These are phyloP conservation scores for Typha latifolia DNA, from an alignment of 176 grass and related monocot species.

Conservation along the genomic window DNA sequence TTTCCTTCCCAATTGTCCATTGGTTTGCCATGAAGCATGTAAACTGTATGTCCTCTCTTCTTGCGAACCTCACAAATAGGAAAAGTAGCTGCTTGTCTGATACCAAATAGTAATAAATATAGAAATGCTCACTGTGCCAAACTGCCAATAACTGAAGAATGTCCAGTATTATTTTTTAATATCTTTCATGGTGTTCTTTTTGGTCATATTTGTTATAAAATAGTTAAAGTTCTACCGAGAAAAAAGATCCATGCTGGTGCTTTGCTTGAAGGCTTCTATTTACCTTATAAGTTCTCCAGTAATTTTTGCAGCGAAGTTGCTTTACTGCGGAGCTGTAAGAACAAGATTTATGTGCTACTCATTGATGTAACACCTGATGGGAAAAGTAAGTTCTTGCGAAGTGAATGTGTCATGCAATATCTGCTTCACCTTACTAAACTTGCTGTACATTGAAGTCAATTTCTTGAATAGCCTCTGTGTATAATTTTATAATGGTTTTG, in stretches of 20 bases:
- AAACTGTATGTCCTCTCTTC: not conserved
- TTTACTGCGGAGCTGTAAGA: conserved; percentile 60
- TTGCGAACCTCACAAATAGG: no score
- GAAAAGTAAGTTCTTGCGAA: conserved; percentile 39
- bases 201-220: not conserved
- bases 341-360: conserved; percentile 65
- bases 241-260: not conserved
- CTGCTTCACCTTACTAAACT: conserved; percentile 1
- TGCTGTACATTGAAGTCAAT: not conserved
- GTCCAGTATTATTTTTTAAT: no score
- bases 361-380: conserved; percentile 34
- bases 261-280: not conserved
- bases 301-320: conserved; percentile 61
- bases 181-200: no score
- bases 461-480: not conserved
- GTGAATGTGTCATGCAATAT: not conserved
- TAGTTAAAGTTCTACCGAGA: not conserved
- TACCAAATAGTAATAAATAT: no score
- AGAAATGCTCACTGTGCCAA: no score
- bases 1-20: not conserved
- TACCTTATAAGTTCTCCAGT: not conserved
- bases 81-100: no score
- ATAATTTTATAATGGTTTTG: conserved; percentile 21
- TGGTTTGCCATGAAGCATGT: not conserved
- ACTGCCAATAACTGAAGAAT: no score